Percentiles rank a stretch among this genome's conserved stretches.
phyloP scores from a whole-genome alignment of 495 filamentous ascomycete genomes.

The Aspergillus bertholletiae region DNA sequence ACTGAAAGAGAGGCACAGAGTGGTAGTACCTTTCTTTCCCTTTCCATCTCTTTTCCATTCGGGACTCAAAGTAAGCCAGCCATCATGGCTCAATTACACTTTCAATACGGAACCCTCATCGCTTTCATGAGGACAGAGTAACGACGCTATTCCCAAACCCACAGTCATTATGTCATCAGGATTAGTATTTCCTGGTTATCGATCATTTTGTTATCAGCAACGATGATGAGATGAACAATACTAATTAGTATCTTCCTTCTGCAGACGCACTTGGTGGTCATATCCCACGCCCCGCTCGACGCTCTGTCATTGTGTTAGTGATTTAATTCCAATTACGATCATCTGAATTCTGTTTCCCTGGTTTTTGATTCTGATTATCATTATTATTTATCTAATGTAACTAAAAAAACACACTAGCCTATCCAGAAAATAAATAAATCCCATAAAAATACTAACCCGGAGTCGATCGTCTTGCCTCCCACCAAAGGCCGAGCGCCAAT shows the following conservation, averaged over 20 bases:
- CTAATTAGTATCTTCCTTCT: conserved; percentile 2
- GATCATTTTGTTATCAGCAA: conserved; percentile 5
- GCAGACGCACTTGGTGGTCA: background rate
- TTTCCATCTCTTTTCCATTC: background rate
- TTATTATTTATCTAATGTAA: background rate
- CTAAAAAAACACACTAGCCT: background rate
- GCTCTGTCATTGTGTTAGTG: background rate
- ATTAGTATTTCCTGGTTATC: background rate
- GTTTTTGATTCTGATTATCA: too few species aligned
- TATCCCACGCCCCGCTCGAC: background rate
- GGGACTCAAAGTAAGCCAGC: too few species aligned
- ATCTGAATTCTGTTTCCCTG: too few species aligned
- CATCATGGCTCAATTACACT: too few species aligned
- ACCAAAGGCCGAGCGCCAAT: background rate
- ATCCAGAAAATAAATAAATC: too few species aligned
- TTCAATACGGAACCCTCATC: background rate
- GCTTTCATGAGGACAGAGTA: too few species aligned
- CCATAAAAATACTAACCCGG: conserved; percentile 6
- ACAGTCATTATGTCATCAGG: conserved; percentile 6
- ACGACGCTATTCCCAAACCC: too few species aligned
- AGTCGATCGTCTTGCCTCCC: conserved; percentile 11
- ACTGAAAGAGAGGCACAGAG: background rate
- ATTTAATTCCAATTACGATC: too few species aligned
- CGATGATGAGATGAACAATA: background rate
- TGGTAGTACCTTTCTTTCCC: background rate